phyloP scores from a whole-genome alignment of 352 stramenopile genomes.

The Thalassiosira mediterranea region DNA sequence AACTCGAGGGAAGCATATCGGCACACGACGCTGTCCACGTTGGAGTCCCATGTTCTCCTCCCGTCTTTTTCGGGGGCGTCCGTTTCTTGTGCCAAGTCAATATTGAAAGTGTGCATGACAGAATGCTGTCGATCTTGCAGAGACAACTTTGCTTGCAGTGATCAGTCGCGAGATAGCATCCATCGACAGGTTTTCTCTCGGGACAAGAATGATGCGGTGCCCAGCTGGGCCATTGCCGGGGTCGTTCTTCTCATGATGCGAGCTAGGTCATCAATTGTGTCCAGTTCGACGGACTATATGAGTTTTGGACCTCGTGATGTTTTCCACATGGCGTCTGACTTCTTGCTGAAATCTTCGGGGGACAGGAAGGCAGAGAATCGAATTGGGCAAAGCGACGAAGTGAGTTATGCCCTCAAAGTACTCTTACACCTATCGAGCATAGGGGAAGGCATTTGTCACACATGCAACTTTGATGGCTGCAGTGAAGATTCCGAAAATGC shows the following conservation, averaged over 20 bases:
- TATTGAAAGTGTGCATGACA: conserved; percentile 35
- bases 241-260: conserved; percentile 49
- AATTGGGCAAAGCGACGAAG: conserved; percentile 27
- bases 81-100: conserved; percentile 27
- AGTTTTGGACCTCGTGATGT: conserved; percentile 39
- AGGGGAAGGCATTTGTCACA: conserved; percentile 18
- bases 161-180: background rate
- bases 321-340: conserved; percentile 47
- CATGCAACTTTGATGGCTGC: conserved; percentile 21
- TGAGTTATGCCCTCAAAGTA: conserved; percentile 35
- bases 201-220: background rate
- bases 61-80: conserved; percentile 47
- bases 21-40: conserved; percentile 32
- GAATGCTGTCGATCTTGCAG: conserved; percentile 42
- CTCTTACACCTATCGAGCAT: conserved; percentile 28
- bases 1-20: conserved; percentile 17
- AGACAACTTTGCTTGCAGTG: background rate
- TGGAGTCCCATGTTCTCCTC: conserved; percentile 52
- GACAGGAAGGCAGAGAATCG: background rate
- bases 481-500: conserved; percentile 25
- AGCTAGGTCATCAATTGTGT: conserved; percentile 30
- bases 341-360: conserved; percentile 17
- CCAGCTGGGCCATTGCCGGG: conserved; percentile 37
- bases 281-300: conserved; percentile 13
- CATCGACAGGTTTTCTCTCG: background rate